Base-by-base conservation (phyloP, 2,329 filamentous ascomycete species). In the Hymenotorrendiella dingleyae region DNA sequence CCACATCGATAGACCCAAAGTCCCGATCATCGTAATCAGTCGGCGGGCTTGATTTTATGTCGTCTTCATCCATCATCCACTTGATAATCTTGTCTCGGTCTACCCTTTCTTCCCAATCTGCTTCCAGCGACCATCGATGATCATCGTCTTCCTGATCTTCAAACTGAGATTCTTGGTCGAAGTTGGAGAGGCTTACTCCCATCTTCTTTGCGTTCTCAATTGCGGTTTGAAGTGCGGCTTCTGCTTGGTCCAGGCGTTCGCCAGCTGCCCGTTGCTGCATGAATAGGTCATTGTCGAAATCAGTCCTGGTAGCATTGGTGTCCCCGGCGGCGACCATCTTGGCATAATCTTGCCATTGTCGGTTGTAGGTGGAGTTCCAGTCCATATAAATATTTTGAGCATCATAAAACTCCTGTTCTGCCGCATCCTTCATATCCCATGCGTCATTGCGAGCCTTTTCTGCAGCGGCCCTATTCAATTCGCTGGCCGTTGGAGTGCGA, bases 51-150 rank as follows among this genome's bases (percentile, higher is more conserved):
- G 36, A 23, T 26, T 11, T 16, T 6, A 23, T 4, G 20, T 48
- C 39, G 20, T 40, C 30, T 11, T 44, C n/a, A 4, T 23, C n/a
- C 4, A 41, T 19, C 27, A 54, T 43, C 52, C 50, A 54, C 6
- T 20, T 40, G n/a, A 47, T 14, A 17, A 54, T 52, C 14, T 32
- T 20, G 10, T 34, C 35, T 6, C 48, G 41, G 39, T 54, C 50
- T 5, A 53, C 40, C 11, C 38, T 9, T 3, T n/a, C 12, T 9
- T 47, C 37, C 11, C 42, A 41, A 6, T 40, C 40, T 7, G 33
- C 28, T 34, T 54, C 52, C 14, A 45, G 36, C 1, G 50, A 54
- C 10, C 42, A 35, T n/a, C 32, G 36, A 32, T 54, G 54, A 5
- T 49, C 52, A 27, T 54, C 52, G 19, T 54, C 42, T 4, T 20